Conservation (phyloP, 768 basidiomycete species). For the Grammothele lineata region DNA sequence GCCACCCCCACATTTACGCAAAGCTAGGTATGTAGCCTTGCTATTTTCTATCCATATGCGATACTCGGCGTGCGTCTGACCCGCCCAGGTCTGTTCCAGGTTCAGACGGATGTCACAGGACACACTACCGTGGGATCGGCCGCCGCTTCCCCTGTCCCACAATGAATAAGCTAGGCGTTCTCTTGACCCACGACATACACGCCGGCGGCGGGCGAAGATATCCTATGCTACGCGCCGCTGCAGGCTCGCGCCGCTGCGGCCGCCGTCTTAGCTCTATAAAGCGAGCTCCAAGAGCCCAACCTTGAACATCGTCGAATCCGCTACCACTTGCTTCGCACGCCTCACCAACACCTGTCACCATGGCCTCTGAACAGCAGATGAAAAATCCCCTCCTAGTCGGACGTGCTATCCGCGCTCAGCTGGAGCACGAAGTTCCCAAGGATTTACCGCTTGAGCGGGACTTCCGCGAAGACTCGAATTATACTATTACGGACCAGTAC, state of each 20-base stretch:
- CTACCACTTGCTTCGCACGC: neutral
- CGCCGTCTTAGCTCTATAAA: constrained; percentile 11
- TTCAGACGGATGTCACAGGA: constrained; percentile 8
- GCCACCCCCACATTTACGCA: too few species aligned
- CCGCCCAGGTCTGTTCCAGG: constrained; percentile 5
- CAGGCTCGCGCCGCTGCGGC: too few species aligned
- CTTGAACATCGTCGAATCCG: neutral
- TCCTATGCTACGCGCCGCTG: neutral
- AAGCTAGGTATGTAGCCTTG: too few species aligned
- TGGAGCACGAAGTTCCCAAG: constrained; percentile 28
- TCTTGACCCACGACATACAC: constrained; percentile 11
- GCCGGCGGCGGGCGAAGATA: constrained; percentile 11
- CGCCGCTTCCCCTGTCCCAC: constrained; percentile 6
- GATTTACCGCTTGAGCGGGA: constrained; percentile 31
- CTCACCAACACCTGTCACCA: constrained; percentile 10
- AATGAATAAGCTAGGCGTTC: constrained; percentile 10
- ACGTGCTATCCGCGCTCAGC: constrained; percentile 32
- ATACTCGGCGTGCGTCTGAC: too few species aligned
- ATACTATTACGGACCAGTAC: constrained; percentile 32
- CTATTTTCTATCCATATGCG: too few species aligned
- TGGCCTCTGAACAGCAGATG: constrained; percentile 30
- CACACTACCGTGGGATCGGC: constrained; percentile 6
- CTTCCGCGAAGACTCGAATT: constrained; percentile 29
- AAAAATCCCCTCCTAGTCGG: constrained; percentile 30
- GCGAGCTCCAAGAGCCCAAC: neutral